phyloP scores from a whole-genome alignment of 2,329 filamentous ascomycete genomes.

The Purpureocillium lavendulum region DNA sequence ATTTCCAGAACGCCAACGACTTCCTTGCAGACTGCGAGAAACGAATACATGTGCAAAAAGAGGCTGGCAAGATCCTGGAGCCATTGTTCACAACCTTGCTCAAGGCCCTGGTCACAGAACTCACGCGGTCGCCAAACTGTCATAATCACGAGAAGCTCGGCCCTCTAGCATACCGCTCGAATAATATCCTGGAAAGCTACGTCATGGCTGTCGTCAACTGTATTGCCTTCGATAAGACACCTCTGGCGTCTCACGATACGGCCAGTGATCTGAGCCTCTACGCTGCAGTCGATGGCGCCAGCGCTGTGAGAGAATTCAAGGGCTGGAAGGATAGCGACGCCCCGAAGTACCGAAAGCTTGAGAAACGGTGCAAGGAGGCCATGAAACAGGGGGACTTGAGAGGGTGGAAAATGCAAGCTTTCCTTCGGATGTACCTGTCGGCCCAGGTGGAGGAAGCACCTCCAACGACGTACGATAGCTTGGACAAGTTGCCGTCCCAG shows the following conservation, averaged over 20 bases:
- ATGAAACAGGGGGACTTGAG: conserved; percentile 26
- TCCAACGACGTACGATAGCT: conserved; percentile 22
- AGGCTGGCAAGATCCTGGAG: not conserved
- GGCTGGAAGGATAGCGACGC: conserved; percentile 16
- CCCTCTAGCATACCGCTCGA: conserved; percentile 15
- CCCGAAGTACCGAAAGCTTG: conserved; percentile 24
- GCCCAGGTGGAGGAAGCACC: conserved; percentile 20
- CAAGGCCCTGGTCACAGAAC: conserved; percentile 21
- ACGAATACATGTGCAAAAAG: not conserved
- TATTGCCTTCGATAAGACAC: conserved; percentile 21
- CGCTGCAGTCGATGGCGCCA: conserved; percentile 23
- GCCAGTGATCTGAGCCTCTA: conserved; percentile 18
- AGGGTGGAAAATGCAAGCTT: conserved; percentile 38
- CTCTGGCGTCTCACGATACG: conserved; percentile 14
- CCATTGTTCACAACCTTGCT: conserved; percentile 26
- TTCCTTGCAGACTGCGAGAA: conserved; percentile 17
- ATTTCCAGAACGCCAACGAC: conserved; percentile 21
- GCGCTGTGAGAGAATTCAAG: conserved; percentile 12
- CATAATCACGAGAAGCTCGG: conserved; percentile 14
- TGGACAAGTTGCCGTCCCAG: conserved; percentile 18
- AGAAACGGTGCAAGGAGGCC: conserved; percentile 22
- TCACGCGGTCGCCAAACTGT: conserved; percentile 17
- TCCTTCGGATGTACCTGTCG: conserved; percentile 30
- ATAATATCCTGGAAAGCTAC: conserved; percentile 16
- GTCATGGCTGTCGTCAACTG: conserved; percentile 16